Percentiles rank a stretch among this genome's conserved stretches.
These are phyloP conservation scores for Cyclostephanos tholiformis DNA, from an alignment of 108 stramenopile genomes.

Conservation along the genomic window DNA sequence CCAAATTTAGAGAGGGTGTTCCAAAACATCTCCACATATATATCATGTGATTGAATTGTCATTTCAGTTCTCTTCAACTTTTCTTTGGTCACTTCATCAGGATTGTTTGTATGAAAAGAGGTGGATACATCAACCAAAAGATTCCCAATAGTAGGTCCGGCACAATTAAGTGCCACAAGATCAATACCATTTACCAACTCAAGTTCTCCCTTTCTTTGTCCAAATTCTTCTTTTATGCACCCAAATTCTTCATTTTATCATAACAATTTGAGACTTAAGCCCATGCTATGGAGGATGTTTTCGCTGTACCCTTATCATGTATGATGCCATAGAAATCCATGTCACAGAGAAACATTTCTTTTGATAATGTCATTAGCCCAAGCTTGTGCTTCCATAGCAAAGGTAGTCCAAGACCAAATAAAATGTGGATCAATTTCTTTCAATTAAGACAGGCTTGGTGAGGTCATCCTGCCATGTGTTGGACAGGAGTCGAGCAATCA, in stretches of 20 bases:
- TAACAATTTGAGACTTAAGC: neutral
- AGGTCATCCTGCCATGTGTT: neutral
- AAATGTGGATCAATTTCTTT: conserved; percentile 6
- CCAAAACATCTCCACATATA: no score
- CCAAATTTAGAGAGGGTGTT: no score
- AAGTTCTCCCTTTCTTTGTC: neutral
- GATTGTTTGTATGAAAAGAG: no score
- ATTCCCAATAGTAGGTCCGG: no score
- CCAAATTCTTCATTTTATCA: neutral
- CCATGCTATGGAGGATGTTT: neutral
- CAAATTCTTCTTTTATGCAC: no score
- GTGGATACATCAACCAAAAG: no score
- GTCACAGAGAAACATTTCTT: conserved; percentile 17
- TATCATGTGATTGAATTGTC: no score
- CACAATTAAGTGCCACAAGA: neutral
- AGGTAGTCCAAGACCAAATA: conserved; percentile 13
- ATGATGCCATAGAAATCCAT: conserved; percentile 23
- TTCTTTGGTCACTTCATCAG: no score
- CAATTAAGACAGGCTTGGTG: conserved; percentile 22
- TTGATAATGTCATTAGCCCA: neutral
- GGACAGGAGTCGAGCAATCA: neutral
- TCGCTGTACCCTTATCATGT: conserved; percentile 3
- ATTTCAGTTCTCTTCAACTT: no score
- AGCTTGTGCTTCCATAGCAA: neutral
- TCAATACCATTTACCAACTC: neutral